These are phyloP conservation scores for Huntiella savannae DNA, from an alignment of 2,329 filamentous ascomycete species.

Conservation along the genomic window DNA sequence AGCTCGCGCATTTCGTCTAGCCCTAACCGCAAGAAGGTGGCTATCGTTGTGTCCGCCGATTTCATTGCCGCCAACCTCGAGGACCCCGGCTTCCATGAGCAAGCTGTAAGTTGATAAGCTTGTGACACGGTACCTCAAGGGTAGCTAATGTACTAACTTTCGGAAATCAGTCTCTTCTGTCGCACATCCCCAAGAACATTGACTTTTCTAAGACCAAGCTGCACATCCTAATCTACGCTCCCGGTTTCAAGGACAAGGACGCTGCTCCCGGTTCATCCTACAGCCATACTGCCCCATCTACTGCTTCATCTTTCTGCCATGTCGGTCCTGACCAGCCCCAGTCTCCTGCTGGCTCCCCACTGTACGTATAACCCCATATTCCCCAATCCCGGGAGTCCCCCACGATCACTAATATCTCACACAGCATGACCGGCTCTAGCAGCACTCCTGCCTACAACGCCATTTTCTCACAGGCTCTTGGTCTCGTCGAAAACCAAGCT, in stretches of 20 bases:
- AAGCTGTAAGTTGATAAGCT: constrained; percentile 45
- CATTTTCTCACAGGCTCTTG: constrained; percentile 59
- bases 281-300: constrained; percentile 39
- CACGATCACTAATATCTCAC: constrained; percentile 7
- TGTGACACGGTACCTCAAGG: background rate
- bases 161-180: constrained; percentile 54
- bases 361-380: constrained; percentile 23
- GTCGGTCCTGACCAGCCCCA: constrained; percentile 57
- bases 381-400: constrained; percentile 4
- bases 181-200: constrained; percentile 63
- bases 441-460: constrained; percentile 51
- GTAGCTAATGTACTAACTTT: background rate
- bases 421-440: constrained; percentile 27
- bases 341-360: constrained; percentile 40
- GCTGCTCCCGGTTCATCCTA: constrained; percentile 33
- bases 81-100: constrained; percentile 47
- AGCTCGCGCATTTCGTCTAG: constrained; percentile 3
- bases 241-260: constrained; percentile 48
- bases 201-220: constrained; percentile 57
- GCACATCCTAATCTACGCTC: constrained; percentile 79
- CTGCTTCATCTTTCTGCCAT: constrained; percentile 71
- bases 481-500: constrained; percentile 63
- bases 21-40: constrained; percentile 50
- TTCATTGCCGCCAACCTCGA: constrained; percentile 37
- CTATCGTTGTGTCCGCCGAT: constrained; percentile 72